Base-by-base conservation (phyloP, 2,329 filamentous ascomycete species). In the Metarhizium sp. region DNA sequence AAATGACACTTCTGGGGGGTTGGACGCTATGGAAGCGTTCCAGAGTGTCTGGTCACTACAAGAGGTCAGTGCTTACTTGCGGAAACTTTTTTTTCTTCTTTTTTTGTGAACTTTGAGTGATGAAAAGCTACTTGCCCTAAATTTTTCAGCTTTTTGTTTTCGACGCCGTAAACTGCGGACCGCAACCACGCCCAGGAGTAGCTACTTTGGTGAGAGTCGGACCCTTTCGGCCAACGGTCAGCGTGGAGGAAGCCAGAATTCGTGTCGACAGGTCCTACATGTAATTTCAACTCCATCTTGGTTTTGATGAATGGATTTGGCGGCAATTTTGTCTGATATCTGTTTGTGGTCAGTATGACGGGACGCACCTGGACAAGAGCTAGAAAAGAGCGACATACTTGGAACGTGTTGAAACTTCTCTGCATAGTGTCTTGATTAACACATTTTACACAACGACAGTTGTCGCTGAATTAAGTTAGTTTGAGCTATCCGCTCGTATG, bases 151-250 rank as follows among this genome's bases (percentile, higher is more conserved):
- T 34, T 67, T 60, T 49, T 66, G 62, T 18, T 71, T 63, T 63
- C 83, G 77, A 32, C 13, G 5, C 50, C 49, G 16, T 51, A 48
- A 8, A 61, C 38, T 5, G 57, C 57, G 10, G 59, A 52, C 32
- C 51, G 52, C 69, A 69, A 55, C 74, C 62, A 56, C 89, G 73
- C 74, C 77, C 80, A 85, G 1, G 76, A 66, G 65, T 91, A 95
- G 29, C 75, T 69, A 69, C 88, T 91, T 48, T 75, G 65, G 67
- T 95, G 91, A 1, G 75, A 76, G 65, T 88, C 85, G 57, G 78
- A 78, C 86, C 86, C 86, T 89, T n/a, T 20, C 45, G 18, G n/a
- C 14, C n/a, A 45, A 14, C 14, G 6, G n/a, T 53, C 11, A 61
- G 57, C 11, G n/a, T 16, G 42, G 16, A 18, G 29, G 34, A 20